A percentile compares a stretch with the other conserved stretches of the same genome.
Evolutionary conservation across 164 flowering plant genomes (phyloP).

Genomic region (Magnolia officinalis): DNA sequence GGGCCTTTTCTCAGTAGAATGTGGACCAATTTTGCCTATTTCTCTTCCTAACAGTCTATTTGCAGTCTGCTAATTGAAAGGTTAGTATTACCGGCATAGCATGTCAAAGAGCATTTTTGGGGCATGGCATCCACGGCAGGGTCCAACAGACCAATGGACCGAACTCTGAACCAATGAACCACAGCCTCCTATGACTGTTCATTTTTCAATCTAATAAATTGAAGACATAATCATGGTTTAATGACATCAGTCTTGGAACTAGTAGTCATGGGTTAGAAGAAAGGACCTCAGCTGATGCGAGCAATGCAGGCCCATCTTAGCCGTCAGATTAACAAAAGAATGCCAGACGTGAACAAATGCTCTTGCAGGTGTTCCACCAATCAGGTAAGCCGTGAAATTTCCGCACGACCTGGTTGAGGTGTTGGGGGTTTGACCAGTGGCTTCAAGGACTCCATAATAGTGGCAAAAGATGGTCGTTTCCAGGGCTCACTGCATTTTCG

Average conservation of each 20-base stretch:
- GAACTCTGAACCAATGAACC: not conserved
- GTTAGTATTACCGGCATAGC: not conserved
- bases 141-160: not conserved
- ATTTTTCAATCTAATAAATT: not conserved
- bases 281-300: constrained; percentile 29
- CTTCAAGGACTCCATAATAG: constrained; percentile 66
- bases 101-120: not conserved
- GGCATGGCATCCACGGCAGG: not conserved
- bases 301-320: constrained; percentile 15
- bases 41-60: not conserved
- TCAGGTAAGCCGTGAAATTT: constrained; percentile 39
- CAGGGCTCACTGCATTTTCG: constrained; percentile 71
- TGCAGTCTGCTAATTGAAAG: not conserved
- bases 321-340: constrained; percentile 25
- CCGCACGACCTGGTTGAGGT: constrained; percentile 40
- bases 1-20: not conserved
- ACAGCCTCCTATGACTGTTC: not conserved
- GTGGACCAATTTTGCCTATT: not conserved
- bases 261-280: not conserved
- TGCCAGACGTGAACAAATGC: constrained; percentile 22
- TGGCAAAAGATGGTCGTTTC: constrained; percentile 79
- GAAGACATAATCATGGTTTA: not conserved
- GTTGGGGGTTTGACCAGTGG: constrained; percentile 51
- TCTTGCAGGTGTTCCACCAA: constrained; percentile 2
- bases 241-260: not conserved